Percentiles rank a stretch among this genome's conserved stretches.
phyloP scores from a whole-genome alignment of 768 basidiomycete species.

The Boletus vinaceobasis region DNA sequence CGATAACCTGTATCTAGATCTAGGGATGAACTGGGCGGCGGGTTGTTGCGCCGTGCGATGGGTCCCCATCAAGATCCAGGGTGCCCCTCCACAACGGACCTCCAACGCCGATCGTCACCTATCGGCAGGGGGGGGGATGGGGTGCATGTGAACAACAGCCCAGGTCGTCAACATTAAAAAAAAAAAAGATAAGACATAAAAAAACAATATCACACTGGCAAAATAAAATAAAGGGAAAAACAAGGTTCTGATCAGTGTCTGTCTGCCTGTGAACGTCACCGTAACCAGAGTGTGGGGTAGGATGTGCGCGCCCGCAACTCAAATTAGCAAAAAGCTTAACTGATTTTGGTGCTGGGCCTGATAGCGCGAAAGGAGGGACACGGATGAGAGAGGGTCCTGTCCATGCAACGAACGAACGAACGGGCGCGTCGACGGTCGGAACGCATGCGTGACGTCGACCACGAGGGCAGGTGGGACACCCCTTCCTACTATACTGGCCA shows the following conservation, averaged over 20 bases:
- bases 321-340: conserved; percentile 28
- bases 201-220: too few species aligned
- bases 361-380: not conserved
- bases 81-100: not conserved
- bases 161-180: not conserved
- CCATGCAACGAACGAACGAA: too few species aligned
- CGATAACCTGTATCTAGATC: conserved; percentile 8
- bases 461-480: conserved; percentile 34
- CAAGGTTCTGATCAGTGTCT: not conserved
- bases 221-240: not conserved
- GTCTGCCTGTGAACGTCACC: not conserved
- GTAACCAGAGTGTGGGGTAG: conserved; percentile 16
- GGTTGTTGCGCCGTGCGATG: not conserved
- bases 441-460: conserved; percentile 5
- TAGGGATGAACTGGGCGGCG: conserved; percentile 5
- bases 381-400: too few species aligned
- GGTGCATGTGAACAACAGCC: not conserved
- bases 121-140: too few species aligned
- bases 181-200: not conserved
- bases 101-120: not conserved
- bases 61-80: not conserved
- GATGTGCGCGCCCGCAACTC: conserved; percentile 18
- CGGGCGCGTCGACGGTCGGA: not conserved
- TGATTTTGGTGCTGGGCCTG: not conserved
- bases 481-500: conserved; percentile 53